phyloP scores from a whole-genome alignment of 75 land plant species.

The Selaginella moellendorffii region DNA sequence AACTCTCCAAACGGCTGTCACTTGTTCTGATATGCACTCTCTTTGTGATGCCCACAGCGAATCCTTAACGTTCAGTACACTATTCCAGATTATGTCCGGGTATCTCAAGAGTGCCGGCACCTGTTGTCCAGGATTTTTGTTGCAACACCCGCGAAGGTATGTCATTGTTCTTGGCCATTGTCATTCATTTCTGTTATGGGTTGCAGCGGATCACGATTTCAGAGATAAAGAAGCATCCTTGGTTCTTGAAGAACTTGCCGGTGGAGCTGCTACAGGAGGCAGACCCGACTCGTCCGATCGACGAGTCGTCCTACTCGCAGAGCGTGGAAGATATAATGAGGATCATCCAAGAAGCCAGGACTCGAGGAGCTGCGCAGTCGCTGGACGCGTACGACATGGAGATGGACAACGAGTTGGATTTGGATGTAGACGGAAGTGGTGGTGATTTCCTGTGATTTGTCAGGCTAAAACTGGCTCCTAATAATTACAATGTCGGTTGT shows the following conservation, averaged over 20 bases:
- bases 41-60: too few relatives aligned
- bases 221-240: slow-evolving; percentile 57
- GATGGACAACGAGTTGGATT: neutral
- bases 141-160: slow-evolving; percentile 6
- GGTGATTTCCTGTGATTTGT: neutral
- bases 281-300: slow-evolving; percentile 27
- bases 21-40: too few relatives aligned
- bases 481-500: too few relatives aligned
- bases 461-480: too few relatives aligned
- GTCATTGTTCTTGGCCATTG: neutral
- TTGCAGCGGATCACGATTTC: slow-evolving; percentile 52
- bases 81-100: neutral
- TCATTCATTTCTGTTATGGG: neutral
- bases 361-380: neutral
- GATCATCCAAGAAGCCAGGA: slow-evolving; percentile 48
- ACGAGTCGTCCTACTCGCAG: slow-evolving; percentile 19
- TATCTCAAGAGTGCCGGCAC: slow-evolving; percentile 1
- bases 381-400: neutral
- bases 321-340: slow-evolving; percentile 50
- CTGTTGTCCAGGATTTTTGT: neutral
- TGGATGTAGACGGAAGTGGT: neutral
- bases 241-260: slow-evolving; percentile 70
- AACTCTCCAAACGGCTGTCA: too few relatives aligned
- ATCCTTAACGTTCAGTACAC: neutral
- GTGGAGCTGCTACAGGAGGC: slow-evolving; percentile 42